These are phyloP conservation scores for Blastocystis sp. DNA, from an alignment of 352 stramenopile species.

Conservation along the genomic window DNA sequence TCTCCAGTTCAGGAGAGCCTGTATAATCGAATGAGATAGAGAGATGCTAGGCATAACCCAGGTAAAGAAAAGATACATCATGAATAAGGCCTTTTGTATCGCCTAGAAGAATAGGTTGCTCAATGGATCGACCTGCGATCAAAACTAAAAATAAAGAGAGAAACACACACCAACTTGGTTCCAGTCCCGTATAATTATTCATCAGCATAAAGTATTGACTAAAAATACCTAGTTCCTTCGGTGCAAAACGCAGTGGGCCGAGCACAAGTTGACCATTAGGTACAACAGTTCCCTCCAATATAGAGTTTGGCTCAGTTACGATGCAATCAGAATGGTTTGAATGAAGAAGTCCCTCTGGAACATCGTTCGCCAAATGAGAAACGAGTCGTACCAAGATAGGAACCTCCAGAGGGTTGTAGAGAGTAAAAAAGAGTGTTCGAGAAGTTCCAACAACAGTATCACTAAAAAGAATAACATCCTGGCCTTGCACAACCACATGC, in stretches of 20 bases:
- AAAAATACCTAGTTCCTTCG: background rate
- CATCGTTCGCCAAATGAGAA: background rate
- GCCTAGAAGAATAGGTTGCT: conserved; percentile 2
- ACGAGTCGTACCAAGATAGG: background rate
- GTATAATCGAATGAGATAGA: background rate
- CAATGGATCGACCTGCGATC: background rate
- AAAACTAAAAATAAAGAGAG: background rate
- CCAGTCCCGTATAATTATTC: conserved; percentile 50
- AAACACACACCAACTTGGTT: background rate
- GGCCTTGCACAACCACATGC: background rate
- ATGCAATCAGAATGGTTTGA: background rate
- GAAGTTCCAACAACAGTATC: conserved; percentile 1
- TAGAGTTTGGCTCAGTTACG: background rate
- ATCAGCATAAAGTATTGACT: conserved; percentile 30
- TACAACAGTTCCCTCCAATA: background rate
- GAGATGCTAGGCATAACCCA: background rate
- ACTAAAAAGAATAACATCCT: background rate
- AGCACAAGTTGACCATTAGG: background rate
- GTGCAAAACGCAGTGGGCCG: background rate
- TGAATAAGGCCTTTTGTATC: background rate
- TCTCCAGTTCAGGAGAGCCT: background rate
- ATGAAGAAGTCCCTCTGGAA: background rate
- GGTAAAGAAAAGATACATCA: background rate
- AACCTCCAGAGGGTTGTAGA: conserved; percentile 37
- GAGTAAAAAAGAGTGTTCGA: background rate